Percentiles rank a stretch among this genome's conserved stretches.
phyloP scores from a whole-genome alignment of 2,329 filamentous ascomycete species.

The Colletotrichum magnum region DNA sequence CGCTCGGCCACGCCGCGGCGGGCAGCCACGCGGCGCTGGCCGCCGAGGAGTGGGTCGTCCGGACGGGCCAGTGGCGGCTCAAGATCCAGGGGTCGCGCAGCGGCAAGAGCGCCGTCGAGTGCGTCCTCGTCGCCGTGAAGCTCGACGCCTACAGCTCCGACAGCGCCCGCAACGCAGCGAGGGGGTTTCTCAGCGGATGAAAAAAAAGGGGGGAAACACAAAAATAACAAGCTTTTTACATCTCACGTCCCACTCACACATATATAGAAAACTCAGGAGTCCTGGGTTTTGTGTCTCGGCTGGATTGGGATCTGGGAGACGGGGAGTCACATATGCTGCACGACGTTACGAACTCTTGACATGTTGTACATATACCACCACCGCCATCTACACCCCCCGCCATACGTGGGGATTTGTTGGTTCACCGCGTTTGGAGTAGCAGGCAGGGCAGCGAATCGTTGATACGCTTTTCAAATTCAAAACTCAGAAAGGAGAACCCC shows the following conservation, averaged over 20 bases:
- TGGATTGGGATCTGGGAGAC: not conserved
- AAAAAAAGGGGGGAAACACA: not conserved
- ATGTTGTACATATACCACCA: constrained; percentile 26
- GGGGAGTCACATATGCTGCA: constrained; percentile 10
- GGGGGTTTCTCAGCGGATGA: constrained; percentile 70
- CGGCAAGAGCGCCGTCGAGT: constrained; percentile 73
- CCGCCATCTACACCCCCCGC: not conserved
- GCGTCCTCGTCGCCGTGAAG: constrained; percentile 82
- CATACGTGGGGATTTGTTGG: not conserved
- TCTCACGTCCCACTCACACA: not conserved
- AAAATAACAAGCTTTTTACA: not conserved
- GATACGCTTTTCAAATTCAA: not conserved
- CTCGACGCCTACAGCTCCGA: constrained; percentile 80
- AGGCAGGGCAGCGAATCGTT: not conserved
- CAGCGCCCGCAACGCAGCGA: constrained; percentile 73
- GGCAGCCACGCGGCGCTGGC: constrained; percentile 42
- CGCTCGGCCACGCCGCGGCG: constrained; percentile 39
- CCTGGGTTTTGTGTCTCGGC: no score
- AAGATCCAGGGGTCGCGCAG: constrained; percentile 69
- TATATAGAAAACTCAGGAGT: no score
- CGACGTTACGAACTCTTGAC: constrained; percentile 27
- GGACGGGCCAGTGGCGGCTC: constrained; percentile 80
- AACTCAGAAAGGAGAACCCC: not conserved
- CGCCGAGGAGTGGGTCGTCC: constrained; percentile 72
- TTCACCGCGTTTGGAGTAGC: not conserved